Evolutionary conservation across 148 eudicot genomes (phyloP), one percentile per base, ranked within the genome.

Genomic region (Vaccinium myrtillus): DNA sequence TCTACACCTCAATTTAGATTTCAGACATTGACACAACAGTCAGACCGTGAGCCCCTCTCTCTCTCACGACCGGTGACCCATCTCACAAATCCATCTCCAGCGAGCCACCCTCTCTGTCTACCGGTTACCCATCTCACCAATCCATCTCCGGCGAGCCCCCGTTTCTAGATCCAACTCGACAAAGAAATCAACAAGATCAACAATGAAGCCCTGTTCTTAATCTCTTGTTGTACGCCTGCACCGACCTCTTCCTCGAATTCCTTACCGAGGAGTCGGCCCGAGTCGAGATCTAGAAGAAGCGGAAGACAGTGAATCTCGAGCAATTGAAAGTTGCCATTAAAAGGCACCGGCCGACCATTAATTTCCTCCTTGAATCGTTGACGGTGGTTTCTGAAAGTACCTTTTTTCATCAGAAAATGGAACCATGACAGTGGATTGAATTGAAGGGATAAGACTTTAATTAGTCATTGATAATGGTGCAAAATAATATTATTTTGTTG

Each of bases 331-430:
- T 90, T 39, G 98, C 99, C 46, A 98, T 91, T 5, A 97, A 92
- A 73, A 86, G 90, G 32, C 98, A 95, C 87, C 94, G 87, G 53
- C 95, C 99, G 21, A 92, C 92, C 16, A 87, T 89, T 36, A 96
- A 97, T 80, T 97, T 97, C 56, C 88, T 97, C 87, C 90, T 97
- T 18, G 99, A 97, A 11, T 92, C 93, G 48, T 91, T 97, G 25
- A 94, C 96, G 10, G 2, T 21, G 86, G 84, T 92, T 19, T 81
- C 90, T 61, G 86, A 84, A 30, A 30, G 30, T 30, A 30, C 30
- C 30, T 30, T 23, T 27, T 67, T 67, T 25, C 6, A 11, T 25
- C 25, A 67, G 7, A 67, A 4, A 61, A 25, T 27, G 36, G 73
- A 67, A 10, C 25, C 10, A 36, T 9, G 32, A 67, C 15, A n/a